Percentiles rank a stretch among this genome's conserved stretches.
Evolutionary conservation across 108 stramenopile genomes (phyloP).

Genomic region (Nitzschia sp.): DNA sequence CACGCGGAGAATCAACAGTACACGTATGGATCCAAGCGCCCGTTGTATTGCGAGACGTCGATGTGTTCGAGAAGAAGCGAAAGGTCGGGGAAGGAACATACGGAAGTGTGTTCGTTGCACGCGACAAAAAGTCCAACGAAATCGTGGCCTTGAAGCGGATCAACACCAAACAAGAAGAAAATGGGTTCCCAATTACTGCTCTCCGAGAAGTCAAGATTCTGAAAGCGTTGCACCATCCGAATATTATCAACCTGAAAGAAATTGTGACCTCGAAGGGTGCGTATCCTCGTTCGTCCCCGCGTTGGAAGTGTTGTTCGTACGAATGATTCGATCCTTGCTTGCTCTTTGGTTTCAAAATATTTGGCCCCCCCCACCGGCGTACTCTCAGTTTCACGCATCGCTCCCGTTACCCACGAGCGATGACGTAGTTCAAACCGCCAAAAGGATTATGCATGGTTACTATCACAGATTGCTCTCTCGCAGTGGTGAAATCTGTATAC

Average conservation of each 20-base stretch:
- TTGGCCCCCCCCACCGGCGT: no score
- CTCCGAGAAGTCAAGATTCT: constrained; percentile 95
- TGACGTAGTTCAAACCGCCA: constrained; percentile 83
- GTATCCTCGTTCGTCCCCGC: constrained; percentile 22
- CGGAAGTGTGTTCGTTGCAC: constrained; percentile 85
- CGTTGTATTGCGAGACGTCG: constrained; percentile 72
- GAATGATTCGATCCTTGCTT: background rate
- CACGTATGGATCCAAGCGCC: constrained; percentile 74
- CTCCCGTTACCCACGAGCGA: constrained; percentile 50
- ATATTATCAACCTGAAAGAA: constrained; percentile 89
- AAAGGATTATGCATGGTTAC: constrained; percentile 54
- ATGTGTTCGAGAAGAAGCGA: constrained; percentile 71
- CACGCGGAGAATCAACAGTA: constrained; percentile 19
- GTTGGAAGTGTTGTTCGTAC: background rate
- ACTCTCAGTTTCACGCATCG: constrained; percentile 73
- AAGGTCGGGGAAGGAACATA: constrained; percentile 88
- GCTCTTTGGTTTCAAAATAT: background rate
- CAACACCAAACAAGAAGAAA: constrained; percentile 89
- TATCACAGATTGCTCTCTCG: constrained; percentile 55
- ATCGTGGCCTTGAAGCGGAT: constrained; percentile 91
- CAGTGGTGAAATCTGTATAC: constrained; percentile 43
- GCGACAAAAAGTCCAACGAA: constrained; percentile 70
- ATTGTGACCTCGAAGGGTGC: constrained; percentile 91
- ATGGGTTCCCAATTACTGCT: constrained; percentile 93
- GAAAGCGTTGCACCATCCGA: constrained; percentile 81